Evolutionary conservation across 129 eudicot species (phyloP).

Genomic region (Ambrosia artemisiifolia): DNA sequence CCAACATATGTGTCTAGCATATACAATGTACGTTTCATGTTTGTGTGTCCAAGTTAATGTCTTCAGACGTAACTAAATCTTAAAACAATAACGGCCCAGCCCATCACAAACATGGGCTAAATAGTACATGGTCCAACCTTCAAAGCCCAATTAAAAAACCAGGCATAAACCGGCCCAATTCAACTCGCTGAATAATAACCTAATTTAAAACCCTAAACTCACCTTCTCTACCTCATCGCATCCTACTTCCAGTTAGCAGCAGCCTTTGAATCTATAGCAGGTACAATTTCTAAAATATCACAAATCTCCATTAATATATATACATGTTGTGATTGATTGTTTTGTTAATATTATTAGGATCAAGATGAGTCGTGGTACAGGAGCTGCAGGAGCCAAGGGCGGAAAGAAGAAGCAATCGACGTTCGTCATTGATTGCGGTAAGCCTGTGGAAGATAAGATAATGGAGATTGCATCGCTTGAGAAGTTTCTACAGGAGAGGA

Average conservation of each 20-base stretch:
- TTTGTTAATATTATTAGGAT: not conserved
- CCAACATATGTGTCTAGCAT: too few relatives aligned
- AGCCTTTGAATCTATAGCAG: constrained; percentile 15
- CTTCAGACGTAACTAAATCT: too few relatives aligned
- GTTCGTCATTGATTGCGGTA: constrained; percentile 49
- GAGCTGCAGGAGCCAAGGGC: constrained; percentile 35
- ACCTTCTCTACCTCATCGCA: constrained; percentile 3
- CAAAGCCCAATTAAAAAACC: not conserved
- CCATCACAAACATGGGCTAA: not conserved
- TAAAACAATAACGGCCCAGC: not conserved
- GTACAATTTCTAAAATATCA: not conserved
- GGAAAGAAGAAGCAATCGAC: constrained; percentile 48
- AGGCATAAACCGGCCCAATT: constrained; percentile 2
- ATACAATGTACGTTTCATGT: too few relatives aligned
- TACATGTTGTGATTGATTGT: not conserved
- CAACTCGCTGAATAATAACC: constrained; percentile 15
- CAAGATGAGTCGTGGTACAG: constrained; percentile 47
- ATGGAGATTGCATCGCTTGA: constrained; percentile 58
- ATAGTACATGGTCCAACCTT: not conserved
- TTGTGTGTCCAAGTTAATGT: too few relatives aligned
- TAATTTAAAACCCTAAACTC: constrained; percentile 36
- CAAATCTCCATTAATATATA: not conserved
- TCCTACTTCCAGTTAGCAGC: constrained; percentile 17
- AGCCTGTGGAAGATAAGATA: constrained; percentile 59
- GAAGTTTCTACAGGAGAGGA: constrained; percentile 57